A percentile compares a stretch with the other conserved stretches of the same genome.
phyloP scores from a whole-genome alignment of 306 rosid genomes.

The Rubus idaeus region DNA sequence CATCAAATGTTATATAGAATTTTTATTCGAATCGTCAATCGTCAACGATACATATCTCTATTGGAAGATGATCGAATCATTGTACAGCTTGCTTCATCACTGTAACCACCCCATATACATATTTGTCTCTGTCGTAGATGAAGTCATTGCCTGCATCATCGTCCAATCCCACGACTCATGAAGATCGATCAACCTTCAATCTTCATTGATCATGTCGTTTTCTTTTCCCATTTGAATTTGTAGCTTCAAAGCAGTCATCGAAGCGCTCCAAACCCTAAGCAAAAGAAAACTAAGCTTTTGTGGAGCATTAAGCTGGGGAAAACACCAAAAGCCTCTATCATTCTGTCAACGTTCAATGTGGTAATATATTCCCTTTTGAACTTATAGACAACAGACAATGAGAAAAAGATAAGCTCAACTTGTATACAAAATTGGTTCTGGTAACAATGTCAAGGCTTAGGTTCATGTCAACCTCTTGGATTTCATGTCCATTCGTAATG shows the following conservation, averaged over 20 bases:
- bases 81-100: slow-evolving; percentile 1
- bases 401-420: slow-evolving; percentile 17
- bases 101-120: slow-evolving; percentile 32
- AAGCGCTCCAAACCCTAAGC: slow-evolving; percentile 30
- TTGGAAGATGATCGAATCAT: neutral
- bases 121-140: slow-evolving; percentile 40
- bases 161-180: slow-evolving; percentile 23
- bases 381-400: slow-evolving; percentile 16
- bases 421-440: neutral
- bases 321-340: slow-evolving; percentile 13
- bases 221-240: slow-evolving; percentile 27
- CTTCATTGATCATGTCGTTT: slow-evolving; percentile 21
- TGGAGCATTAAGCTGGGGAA: slow-evolving; percentile 23
- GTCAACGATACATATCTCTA: neutral
- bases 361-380: slow-evolving; percentile 23
- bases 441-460: slow-evolving; percentile 9
- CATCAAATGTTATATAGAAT: neutral
- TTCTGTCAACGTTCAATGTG: slow-evolving; percentile 15
- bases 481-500: neutral
- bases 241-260: slow-evolving; percentile 36
- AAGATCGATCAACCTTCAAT: neutral
- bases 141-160: slow-evolving; percentile 53
- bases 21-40: neutral
- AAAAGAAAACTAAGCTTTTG: slow-evolving; percentile 21
- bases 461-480: slow-evolving; percentile 10